A percentile compares a stretch with the other conserved stretches of the same genome.
phyloP scores from a whole-genome alignment of 768 basidiomycete genomes.

The Lactarius vividus region DNA sequence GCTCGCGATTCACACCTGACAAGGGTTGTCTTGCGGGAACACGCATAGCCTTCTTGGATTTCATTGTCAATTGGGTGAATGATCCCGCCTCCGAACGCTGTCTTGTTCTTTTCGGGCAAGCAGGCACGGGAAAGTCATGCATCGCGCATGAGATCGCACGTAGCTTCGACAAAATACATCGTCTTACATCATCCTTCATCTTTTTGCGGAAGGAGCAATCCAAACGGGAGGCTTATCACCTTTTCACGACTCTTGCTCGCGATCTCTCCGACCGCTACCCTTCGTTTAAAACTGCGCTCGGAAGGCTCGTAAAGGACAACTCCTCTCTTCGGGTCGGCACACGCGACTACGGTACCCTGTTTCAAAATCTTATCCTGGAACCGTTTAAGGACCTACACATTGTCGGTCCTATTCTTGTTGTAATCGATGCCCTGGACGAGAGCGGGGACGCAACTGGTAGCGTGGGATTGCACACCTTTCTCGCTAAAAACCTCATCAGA shows the following conservation, averaged over 20 bases:
- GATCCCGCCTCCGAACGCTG: not conserved
- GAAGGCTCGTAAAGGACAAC: not conserved
- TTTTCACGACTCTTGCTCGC: constrained; percentile 2
- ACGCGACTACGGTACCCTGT: not conserved
- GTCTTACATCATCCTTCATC: not conserved
- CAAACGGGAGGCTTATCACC: not conserved
- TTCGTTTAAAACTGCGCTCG: not conserved
- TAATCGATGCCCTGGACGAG: constrained; percentile 3
- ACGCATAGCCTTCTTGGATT: not conserved
- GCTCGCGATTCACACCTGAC: not conserved
- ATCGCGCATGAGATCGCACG: not conserved
- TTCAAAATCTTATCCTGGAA: not conserved
- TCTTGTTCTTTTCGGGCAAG: constrained; percentile 3
- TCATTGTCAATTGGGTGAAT: not conserved
- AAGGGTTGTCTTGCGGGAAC: not conserved
- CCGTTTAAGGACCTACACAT: constrained; percentile 1
- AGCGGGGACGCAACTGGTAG: not conserved
- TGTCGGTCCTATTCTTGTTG: not conserved
- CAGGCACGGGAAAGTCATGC: not conserved
- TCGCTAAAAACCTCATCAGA: not conserved
- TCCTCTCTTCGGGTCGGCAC: not conserved
- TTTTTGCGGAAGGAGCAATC: not conserved
- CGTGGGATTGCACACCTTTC: not conserved
- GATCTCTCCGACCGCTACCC: not conserved
- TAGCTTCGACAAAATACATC: not conserved